Base-by-base conservation (phyloP, 2,329 filamentous ascomycete species). In the Metarhizium humberi region DNA sequence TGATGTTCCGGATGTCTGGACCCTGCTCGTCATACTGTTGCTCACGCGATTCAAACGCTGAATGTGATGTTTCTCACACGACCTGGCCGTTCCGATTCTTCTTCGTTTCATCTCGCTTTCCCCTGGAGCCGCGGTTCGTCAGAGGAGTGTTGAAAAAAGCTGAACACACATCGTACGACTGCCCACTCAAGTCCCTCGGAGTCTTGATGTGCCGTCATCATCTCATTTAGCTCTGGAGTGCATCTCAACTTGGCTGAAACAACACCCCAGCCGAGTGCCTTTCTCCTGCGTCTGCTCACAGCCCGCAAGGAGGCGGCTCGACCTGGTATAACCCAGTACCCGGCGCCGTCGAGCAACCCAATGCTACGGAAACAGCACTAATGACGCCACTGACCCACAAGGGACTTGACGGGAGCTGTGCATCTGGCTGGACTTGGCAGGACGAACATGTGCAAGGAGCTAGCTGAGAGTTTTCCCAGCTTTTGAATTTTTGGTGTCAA, bases 301-400 rank as follows among this genome's bases (percentile, higher is more conserved):
- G 10, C 32, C 10, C 6, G 32, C 10, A 34, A n/a, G 7, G 7
- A 25, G 20, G 20, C 5, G 38, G 14, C 38, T 40, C 5, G 38
- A 40, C 8, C 5, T 11, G 8, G 11, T 20, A 3, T 30, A 14
- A n/a, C 45, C 45, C 30, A 20, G 45, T 7, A 30, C 25, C 45
- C 25, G 45, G 45, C 45, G 45, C 25, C 45, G 5, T 48, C 25
- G 1, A 14, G 16, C n/a, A 38, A 1, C 29, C 18, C 48, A 50
- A 38, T 50, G 48, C 48, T 38, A 38, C 48, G 7, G 40, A 5
- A n/a, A 11, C 20, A 16, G 25, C 51, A 45, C 51, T 46, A 52
- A 46, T 52, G 51, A 52, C 51, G 51, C 51, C 40, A 52, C 51
- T n/a, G 40, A 20, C 40, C 51, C 51, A 34, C 51, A 45, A 38